A percentile compares a stretch with the other conserved stretches of the same genome.
Evolutionary conservation across 116 monocot genomes (phyloP).

Genomic region (Iris pallida): DNA sequence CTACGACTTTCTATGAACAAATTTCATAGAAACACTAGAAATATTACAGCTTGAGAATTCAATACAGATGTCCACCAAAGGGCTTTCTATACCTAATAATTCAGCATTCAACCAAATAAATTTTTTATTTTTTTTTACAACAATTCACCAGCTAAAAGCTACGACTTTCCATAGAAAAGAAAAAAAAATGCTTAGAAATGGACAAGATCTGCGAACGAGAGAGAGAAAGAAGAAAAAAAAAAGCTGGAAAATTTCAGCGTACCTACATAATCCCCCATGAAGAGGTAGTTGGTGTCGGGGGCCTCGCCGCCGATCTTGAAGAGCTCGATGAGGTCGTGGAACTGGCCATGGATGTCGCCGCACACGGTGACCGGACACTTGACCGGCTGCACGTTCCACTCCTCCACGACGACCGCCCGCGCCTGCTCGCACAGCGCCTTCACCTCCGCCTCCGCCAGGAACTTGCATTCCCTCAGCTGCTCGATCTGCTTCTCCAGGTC

Average conservation of each 20-base stretch:
- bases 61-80: too few species aligned
- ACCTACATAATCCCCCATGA: constrained; percentile 86
- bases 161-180: too few species aligned
- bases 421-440: constrained; percentile 69
- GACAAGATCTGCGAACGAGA: too few species aligned
- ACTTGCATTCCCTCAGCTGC: constrained; percentile 69
- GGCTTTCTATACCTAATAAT: too few species aligned
- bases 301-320: constrained; percentile 67
- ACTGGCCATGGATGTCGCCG: constrained; percentile 74
- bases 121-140: too few species aligned
- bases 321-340: constrained; percentile 70
- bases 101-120: too few species aligned
- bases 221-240: too few species aligned
- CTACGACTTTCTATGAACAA: too few species aligned
- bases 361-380: constrained; percentile 67
- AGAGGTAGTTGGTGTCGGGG: constrained; percentile 77
- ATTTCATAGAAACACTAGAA: too few species aligned
- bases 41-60: too few species aligned
- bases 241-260: not conserved
- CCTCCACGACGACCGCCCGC: constrained; percentile 51
- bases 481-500: constrained; percentile 83
- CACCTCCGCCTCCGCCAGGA: constrained; percentile 65
- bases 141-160: too few species aligned
- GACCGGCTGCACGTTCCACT: constrained; percentile 75
- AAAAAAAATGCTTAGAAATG: too few species aligned